These are phyloP conservation scores for Neospora caninum DNA, from an alignment of 169 alveolate species.

Conservation along the genomic window DNA sequence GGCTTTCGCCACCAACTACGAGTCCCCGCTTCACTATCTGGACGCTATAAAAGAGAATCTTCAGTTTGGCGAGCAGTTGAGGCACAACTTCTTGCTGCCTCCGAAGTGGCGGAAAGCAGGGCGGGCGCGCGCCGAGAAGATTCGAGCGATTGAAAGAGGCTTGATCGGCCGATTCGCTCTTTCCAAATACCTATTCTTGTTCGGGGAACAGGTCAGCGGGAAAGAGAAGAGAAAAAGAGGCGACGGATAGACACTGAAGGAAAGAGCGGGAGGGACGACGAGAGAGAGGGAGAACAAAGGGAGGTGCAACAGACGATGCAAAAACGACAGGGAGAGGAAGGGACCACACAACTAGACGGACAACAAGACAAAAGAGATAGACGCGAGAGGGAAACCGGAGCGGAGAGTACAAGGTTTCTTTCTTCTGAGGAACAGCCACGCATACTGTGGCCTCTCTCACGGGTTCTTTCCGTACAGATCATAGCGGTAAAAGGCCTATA, in stretches of 20 bases:
- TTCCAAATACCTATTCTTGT: not conserved
- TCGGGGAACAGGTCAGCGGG: not conserved
- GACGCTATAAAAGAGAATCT: not conserved
- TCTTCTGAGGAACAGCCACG: too few species aligned
- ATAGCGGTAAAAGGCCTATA: too few species aligned
- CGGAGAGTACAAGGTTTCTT: too few species aligned
- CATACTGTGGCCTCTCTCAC: too few species aligned
- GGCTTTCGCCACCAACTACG: not conserved
- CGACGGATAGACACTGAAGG: not conserved
- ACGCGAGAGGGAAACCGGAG: too few species aligned
- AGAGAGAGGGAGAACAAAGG: too few species aligned
- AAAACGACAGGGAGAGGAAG: too few species aligned
- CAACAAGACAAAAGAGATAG: too few species aligned
- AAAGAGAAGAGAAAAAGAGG: not conserved
- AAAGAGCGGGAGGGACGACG: too few species aligned
- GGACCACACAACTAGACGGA: too few species aligned
- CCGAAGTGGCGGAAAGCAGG: not conserved
- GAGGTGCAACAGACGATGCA: too few species aligned
- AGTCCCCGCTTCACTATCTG: not conserved
- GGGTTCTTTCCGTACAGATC: too few species aligned
- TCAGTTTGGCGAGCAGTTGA: not conserved
- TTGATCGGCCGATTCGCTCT: not conserved
- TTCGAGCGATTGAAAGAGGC: conserved; percentile 10
- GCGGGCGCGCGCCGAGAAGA: conserved; percentile 2
- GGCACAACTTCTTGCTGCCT: not conserved